phyloP scores from a whole-genome alignment of 257 asterid genomes.

The Scutellaria barbata region DNA sequence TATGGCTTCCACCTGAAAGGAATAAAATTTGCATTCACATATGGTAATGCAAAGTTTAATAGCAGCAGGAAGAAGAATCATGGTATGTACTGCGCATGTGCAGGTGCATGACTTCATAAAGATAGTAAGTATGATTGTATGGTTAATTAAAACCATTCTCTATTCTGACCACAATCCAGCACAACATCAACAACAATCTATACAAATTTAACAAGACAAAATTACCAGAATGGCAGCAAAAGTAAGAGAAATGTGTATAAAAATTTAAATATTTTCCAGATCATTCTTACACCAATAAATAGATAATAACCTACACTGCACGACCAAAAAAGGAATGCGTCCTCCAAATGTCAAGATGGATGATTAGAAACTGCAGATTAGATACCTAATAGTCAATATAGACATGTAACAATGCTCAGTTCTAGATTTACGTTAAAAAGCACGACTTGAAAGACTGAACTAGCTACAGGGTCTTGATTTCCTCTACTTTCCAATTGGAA shows the following conservation, averaged over 20 bases:
- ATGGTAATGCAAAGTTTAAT: slow-evolving; percentile 21
- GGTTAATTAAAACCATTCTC: slow-evolving; percentile 4
- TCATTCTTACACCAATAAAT: slow-evolving; percentile 27
- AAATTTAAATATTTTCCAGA: neutral
- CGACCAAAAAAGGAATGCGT: neutral
- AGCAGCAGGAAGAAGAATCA: neutral
- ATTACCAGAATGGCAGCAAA: slow-evolving; percentile 21
- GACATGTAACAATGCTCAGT: slow-evolving; percentile 13
- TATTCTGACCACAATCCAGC: slow-evolving; percentile 18
- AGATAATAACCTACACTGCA: neutral
- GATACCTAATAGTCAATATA: slow-evolving; percentile 5
- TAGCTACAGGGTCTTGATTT: slow-evolving; percentile 2
- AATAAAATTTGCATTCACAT: neutral
- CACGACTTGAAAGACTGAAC: neutral
- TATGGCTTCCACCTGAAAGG: slow-evolving; percentile 82
- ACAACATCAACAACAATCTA: slow-evolving; percentile 19
- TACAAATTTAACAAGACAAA: neutral
- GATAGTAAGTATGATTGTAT: neutral
- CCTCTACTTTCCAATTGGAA: slow-evolving; percentile 5
- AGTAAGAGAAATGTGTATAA: neutral
- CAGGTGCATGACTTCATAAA: slow-evolving; percentile 13
- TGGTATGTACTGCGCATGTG: neutral
- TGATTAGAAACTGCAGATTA: neutral
- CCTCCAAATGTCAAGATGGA: slow-evolving; percentile 15
- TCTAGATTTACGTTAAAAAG: slow-evolving; percentile 4